Percentiles rank a stretch among this genome's conserved stretches.
These are phyloP conservation scores for Nakazawaea pomicola DNA, from an alignment of 805 yeast species.

Conservation along the genomic window DNA sequence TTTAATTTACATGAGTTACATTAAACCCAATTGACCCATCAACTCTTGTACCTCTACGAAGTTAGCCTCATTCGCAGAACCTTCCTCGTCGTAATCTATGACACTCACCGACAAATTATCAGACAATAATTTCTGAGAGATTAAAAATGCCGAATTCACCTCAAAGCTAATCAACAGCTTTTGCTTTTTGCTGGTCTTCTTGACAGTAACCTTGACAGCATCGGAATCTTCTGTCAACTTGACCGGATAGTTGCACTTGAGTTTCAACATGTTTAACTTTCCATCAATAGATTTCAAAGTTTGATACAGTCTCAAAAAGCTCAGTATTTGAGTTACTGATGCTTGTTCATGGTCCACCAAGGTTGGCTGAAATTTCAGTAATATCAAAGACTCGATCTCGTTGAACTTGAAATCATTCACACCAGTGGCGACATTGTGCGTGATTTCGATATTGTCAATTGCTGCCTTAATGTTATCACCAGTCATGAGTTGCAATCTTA, in stretches of 20 bases:
- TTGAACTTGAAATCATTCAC: background rate
- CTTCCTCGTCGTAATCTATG: too few relatives aligned
- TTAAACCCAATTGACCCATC: too few relatives aligned
- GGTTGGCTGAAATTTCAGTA: background rate
- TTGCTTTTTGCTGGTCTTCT: background rate
- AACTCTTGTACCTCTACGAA: too few relatives aligned
- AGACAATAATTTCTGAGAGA: too few relatives aligned
- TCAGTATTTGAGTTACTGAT: background rate
- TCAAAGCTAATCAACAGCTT: constrained; percentile 1
- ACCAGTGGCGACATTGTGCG: background rate
- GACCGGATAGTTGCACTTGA: constrained; percentile 2
- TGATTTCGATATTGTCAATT: background rate
- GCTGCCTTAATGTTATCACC: background rate
- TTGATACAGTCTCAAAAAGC: too few relatives aligned
- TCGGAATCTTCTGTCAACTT: background rate
- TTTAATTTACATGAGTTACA: too few relatives aligned
- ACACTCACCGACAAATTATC: too few relatives aligned
- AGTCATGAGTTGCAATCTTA: background rate
- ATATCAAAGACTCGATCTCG: background rate
- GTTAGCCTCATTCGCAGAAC: too few relatives aligned
- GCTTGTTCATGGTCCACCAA: background rate
- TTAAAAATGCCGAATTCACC: too few relatives aligned
- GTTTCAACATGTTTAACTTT: constrained; percentile 5
- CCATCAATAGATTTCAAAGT: background rate
- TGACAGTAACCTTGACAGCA: background rate